Evolutionary conservation across 371 early-diverging fungal species (phyloP), one percentile per base, ranked within the genome.

Genomic region (Mortierella sp.): DNA sequence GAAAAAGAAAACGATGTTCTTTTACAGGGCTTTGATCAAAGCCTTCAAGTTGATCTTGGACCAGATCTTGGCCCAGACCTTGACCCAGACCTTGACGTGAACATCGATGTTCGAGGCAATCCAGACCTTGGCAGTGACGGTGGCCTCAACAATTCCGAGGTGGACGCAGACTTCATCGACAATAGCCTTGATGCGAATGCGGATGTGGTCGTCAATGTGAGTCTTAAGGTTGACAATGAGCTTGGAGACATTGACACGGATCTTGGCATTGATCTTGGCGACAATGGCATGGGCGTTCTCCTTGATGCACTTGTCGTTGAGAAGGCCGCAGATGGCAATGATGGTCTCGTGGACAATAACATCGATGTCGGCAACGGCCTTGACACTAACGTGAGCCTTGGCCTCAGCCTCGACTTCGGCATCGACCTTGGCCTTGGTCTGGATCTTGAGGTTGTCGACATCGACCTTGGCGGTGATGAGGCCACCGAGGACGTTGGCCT

Each of bases 21-120:
- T 68, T 76, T 76, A 76, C 24, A 76, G 34, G 47, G 70, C 76
- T 26, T 52, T 24, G 58, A 70, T n/a, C 31, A 70, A 28, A 31
- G 42, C 63, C 54, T 42, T 28, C 13, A 48, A 11, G 50, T 58
- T 42, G 68, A 72, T 47, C 63, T 78, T 73, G 73, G 65, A 38
- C 42, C 50, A 63, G 68, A 73, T 28, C 21, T 63, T 26, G n/a
- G 14, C 70, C 63, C 74, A 68, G 70, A 57, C 50, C 24, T 74
- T 44, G 58, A 79, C 68, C 24, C 52, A 28, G 55, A 28, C 70
- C 14, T 74, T 34, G n/a, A 74, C 44, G 55, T 68, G 50, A 44
- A 24, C 47, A 31, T 74, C 44, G 42, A 79, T 52, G 74, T 79
- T 54, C 47, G 79, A 77, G 16, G 72, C 72, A 45, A 77, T 38